Conservation (phyloP, 2,329 filamentous ascomycete species). For the Aspergillus chevalieri region DNA sequence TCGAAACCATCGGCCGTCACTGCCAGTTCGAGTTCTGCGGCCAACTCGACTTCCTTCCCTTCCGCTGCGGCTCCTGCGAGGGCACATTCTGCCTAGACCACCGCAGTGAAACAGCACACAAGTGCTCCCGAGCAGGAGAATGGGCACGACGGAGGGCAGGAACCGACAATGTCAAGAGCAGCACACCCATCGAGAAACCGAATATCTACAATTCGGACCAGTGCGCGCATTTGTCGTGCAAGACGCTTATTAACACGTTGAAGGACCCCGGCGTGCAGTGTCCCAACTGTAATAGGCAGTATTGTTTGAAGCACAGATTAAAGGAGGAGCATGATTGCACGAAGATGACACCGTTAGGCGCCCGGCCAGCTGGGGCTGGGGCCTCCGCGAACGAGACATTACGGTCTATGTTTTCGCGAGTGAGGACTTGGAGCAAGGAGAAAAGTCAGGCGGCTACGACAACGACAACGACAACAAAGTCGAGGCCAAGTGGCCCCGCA, state of each 20-base stretch:
- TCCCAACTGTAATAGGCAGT: constrained; percentile 43
- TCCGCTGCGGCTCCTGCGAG: constrained; percentile 82
- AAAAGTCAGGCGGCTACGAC: constrained; percentile 62
- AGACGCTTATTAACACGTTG: constrained; percentile 48
- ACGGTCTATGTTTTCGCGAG: constrained; percentile 65
- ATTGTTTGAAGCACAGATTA: constrained; percentile 48
- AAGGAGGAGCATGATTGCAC: constrained; percentile 74
- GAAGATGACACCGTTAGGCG: constrained; percentile 60
- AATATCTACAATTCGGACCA: constrained; percentile 51
- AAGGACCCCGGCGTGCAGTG: constrained; percentile 48
- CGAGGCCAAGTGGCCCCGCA: constrained; percentile 48
- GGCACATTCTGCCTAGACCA: constrained; percentile 89
- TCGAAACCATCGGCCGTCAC: constrained; percentile 79
- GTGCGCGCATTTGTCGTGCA: constrained; percentile 45
- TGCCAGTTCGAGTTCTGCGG: constrained; percentile 90
- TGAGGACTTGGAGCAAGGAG: constrained; percentile 73
- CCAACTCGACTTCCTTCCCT: constrained; percentile 92
- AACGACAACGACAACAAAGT: constrained; percentile 55
- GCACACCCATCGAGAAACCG: constrained; percentile 41
- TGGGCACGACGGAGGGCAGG: constrained; percentile 49
- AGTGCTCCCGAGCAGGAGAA: constrained; percentile 55
- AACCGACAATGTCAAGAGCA: constrained; percentile 19
- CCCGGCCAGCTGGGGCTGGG: constrained; percentile 37
- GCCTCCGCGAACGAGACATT: constrained; percentile 56
- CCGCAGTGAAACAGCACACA: constrained; percentile 76